Conservation (phyloP, 805 yeast genomes). For the Cyberlindnera euphorbiiphila region DNA sequence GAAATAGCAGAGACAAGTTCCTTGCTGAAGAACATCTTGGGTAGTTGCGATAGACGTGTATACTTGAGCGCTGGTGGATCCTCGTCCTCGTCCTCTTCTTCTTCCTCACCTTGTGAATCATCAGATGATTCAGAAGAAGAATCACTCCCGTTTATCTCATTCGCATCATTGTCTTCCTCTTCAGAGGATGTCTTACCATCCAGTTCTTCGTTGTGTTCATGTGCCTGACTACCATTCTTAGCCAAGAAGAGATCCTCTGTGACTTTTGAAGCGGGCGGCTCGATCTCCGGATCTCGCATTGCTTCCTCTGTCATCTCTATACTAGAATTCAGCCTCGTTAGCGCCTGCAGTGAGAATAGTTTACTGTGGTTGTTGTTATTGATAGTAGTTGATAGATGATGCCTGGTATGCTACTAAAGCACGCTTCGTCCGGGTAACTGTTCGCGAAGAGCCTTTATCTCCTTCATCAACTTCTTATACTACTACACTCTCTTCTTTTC, state of each 20-base stretch:
- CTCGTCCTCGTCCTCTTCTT: slow-evolving; percentile 36
- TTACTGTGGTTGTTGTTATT: too few species aligned
- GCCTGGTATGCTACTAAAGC: too few species aligned
- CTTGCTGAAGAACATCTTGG: slow-evolving; percentile 61
- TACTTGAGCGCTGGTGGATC: slow-evolving; percentile 76
- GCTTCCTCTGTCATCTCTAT: too few species aligned
- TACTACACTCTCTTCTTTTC: too few species aligned
- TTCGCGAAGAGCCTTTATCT: too few species aligned
- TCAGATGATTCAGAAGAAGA: slow-evolving; percentile 2
- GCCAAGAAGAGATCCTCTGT: background rate
- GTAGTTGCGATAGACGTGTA: slow-evolving; percentile 62
- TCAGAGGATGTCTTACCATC: slow-evolving; percentile 9
- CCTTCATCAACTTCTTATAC: too few species aligned
- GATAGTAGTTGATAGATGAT: too few species aligned
- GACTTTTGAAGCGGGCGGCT: background rate
- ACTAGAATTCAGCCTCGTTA: too few species aligned
- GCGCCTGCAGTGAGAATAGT: too few species aligned
- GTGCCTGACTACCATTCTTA: background rate
- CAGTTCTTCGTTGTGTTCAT: slow-evolving; percentile 7
- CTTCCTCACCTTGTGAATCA: slow-evolving; percentile 12
- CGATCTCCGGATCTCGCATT: background rate
- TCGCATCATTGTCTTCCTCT: background rate
- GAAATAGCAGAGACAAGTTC: slow-evolving; percentile 77
- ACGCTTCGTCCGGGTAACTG: too few species aligned
- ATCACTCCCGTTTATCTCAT: background rate